Percentiles rank a stretch among this genome's conserved stretches.
Evolutionary conservation across 2,329 filamentous ascomycete genomes (phyloP).

Genomic region (Exophiala viscosa): DNA sequence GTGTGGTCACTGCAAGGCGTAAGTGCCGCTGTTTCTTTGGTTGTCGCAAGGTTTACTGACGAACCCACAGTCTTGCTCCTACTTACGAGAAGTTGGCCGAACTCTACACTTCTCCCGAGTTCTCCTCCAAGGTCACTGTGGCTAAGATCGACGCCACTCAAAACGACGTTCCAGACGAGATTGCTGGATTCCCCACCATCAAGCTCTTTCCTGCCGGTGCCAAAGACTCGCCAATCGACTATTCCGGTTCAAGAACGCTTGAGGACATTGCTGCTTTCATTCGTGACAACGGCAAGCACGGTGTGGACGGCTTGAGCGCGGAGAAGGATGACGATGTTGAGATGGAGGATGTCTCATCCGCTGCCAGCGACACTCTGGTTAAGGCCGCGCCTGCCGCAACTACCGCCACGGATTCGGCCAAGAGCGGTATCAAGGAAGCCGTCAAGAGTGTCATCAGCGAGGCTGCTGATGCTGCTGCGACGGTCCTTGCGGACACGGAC

Average conservation of each 20-base stretch:
- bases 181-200: conserved; percentile 97
- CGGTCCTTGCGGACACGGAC: conserved; percentile 24
- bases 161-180: conserved; percentile 96
- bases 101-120: conserved; percentile 51
- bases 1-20: conserved; percentile 69
- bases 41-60: conserved; percentile 10
- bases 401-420: conserved; percentile 56
- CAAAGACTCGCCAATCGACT: conserved; percentile 81
- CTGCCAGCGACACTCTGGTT: conserved; percentile 29
- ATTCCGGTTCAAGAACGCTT: conserved; percentile 80
- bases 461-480: conserved; percentile 23
- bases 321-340: conserved; percentile 58
- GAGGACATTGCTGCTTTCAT: conserved; percentile 92
- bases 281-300: conserved; percentile 90
- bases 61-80: conserved; percentile 51
- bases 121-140: conserved; percentile 60
- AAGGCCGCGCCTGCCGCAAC: conserved; percentile 30
- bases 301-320: conserved; percentile 62
- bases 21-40: conserved; percentile 29
- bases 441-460: conserved; percentile 21
- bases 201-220: conserved; percentile 91
- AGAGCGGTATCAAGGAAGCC: conserved; percentile 49
- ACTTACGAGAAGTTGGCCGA: conserved; percentile 64
- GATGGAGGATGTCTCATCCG: conserved; percentile 52
- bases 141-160: conserved; percentile 92